Conservation (phyloP, 306 rosid species). For the Vigna hirtella region DNA sequence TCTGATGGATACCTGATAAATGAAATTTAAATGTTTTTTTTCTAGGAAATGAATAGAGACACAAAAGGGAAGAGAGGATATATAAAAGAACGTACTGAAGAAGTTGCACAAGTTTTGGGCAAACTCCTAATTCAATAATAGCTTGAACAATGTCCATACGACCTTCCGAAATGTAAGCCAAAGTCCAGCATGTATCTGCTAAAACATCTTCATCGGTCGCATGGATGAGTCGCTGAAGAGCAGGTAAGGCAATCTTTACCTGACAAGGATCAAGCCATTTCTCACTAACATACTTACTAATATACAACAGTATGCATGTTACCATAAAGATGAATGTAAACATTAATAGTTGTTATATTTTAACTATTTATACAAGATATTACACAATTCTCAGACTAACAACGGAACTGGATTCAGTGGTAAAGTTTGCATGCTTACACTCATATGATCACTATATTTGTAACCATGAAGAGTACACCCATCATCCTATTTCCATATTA, state of each 20-base stretch:
- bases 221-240: conserved; percentile 60
- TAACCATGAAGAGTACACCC: no score
- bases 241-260: conserved; percentile 73
- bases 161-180: conserved; percentile 72
- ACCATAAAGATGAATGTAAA: background rate
- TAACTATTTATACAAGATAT: no score
- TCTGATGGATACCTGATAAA: background rate
- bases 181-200: conserved; percentile 75
- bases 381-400: no score
- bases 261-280: conserved; percentile 41
- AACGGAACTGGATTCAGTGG: no score
- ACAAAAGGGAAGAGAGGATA: background rate
- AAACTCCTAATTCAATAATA: conserved; percentile 69
- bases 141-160: conserved; percentile 65
- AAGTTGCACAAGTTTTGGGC: conserved; percentile 39
- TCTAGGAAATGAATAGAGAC: no score
- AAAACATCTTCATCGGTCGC: conserved; percentile 66
- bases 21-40: background rate
- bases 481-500: no score
- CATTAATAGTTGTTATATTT: background rate
- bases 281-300: background rate
- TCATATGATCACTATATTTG: no score
- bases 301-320: background rate
- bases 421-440: no score
- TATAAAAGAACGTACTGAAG: background rate